These are phyloP conservation scores for Wickerhamiella hasegawae DNA, from an alignment of 805 yeast species.

Conservation along the genomic window DNA sequence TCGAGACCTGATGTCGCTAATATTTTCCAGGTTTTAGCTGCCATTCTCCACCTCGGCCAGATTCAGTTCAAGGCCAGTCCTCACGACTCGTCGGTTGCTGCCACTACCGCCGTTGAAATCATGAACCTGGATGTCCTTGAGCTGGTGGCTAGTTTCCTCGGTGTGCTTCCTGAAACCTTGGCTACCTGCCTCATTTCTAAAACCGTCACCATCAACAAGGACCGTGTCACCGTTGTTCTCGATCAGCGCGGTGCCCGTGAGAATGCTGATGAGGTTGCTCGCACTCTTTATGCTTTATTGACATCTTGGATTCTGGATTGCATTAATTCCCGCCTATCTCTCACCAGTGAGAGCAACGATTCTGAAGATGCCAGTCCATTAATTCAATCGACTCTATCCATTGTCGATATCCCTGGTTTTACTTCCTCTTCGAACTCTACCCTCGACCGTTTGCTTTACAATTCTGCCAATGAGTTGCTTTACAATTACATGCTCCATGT, in stretches of 20 bases:
- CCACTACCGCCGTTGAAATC: conserved; percentile 23
- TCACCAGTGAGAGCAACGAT: conserved; percentile 9
- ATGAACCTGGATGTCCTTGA: conserved; percentile 21
- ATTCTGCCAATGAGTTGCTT: conserved; percentile 27
- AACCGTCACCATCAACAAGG: conserved; percentile 22
- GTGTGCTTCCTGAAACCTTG: conserved; percentile 24
- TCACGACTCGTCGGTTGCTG: conserved; percentile 21
- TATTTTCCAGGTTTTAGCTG: conserved; percentile 32
- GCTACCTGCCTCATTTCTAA: conserved; percentile 24
- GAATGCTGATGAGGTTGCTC: conserved; percentile 27
- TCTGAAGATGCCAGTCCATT: conserved; percentile 11
- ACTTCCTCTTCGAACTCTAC: conserved; percentile 21
- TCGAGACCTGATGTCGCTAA: conserved; percentile 30
- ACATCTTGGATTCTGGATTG: conserved; percentile 26
- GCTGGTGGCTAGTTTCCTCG: conserved; percentile 24
- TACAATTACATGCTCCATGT: conserved; percentile 24
- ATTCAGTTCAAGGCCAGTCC: conserved; percentile 21
- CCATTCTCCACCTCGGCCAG: conserved; percentile 29
- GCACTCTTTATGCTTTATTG: conserved; percentile 25
- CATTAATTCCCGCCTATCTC: conserved; percentile 22
- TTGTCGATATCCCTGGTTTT: conserved; percentile 29
- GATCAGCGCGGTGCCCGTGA: conserved; percentile 27
- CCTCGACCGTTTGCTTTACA: conserved; percentile 25
- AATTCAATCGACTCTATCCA: conserved; percentile 21
- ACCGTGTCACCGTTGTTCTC: conserved; percentile 27